These are phyloP conservation scores for Colletotrichum destructivum DNA, from an alignment of 2,329 filamentous ascomycete genomes.

Conservation along the genomic window DNA sequence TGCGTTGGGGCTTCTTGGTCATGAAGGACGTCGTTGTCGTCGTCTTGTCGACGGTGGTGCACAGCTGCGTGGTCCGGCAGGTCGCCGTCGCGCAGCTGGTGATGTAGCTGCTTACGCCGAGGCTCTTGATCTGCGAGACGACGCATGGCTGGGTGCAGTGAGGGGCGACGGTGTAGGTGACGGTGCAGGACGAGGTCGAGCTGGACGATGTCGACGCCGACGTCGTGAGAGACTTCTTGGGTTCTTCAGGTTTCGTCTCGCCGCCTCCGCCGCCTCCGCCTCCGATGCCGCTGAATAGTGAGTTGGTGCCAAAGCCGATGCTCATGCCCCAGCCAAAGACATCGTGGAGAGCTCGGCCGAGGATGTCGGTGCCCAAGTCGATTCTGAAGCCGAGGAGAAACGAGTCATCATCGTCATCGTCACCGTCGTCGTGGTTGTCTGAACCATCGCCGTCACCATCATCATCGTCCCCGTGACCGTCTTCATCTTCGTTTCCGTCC, in stretches of 20 bases:
- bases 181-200: conserved; percentile 27
- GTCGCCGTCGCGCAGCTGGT: conserved; percentile 38
- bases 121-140: conserved; percentile 23
- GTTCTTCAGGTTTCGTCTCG: conserved; percentile 22
- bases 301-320: neutral
- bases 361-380: conserved; percentile 16
- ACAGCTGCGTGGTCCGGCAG: conserved; percentile 36
- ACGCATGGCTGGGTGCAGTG: conserved; percentile 41
- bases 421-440: conserved; percentile 8
- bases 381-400: conserved; percentile 7
- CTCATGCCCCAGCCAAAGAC: conserved; percentile 21
- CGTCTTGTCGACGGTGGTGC: conserved; percentile 25
- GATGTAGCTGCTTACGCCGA: conserved; percentile 22
- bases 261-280: conserved; percentile 6
- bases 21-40: conserved; percentile 31
- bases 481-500: neutral
- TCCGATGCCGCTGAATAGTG: neutral
- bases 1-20: conserved; percentile 22
- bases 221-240: conserved; percentile 1
- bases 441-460: conserved; percentile 1
- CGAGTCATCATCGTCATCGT: neutral
- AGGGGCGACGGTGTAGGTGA: conserved; percentile 35
- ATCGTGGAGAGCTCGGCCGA: neutral
- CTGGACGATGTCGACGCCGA: neutral
- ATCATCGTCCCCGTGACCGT: neutral